These are phyloP conservation scores for Zygosaccharomyces bisporus DNA, from an alignment of 805 yeast genomes.

Conservation along the genomic window DNA sequence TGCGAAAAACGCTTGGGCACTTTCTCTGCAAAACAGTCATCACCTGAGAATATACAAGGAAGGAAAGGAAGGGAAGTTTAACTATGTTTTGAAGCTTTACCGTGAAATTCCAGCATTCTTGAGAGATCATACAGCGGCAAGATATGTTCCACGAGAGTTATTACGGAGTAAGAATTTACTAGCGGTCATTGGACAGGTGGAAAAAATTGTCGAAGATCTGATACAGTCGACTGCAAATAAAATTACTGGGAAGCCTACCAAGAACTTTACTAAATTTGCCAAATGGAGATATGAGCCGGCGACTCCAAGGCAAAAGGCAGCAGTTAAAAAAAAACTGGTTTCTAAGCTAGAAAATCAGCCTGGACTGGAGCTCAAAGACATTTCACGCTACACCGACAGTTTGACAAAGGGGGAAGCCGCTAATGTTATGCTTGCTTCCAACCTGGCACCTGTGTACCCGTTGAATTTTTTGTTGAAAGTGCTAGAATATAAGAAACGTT, in stretches of 20 bases:
- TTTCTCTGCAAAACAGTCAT: conserved; percentile 22
- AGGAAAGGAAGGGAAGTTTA: conserved; percentile 15
- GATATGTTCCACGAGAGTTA: conserved; percentile 16
- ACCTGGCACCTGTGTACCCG: conserved; percentile 33
- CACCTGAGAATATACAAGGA: conserved; percentile 30
- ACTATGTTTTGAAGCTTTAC: conserved; percentile 19
- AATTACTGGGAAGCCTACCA: conserved; percentile 2
- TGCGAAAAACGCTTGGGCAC: conserved; percentile 33
- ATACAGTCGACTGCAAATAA: conserved; percentile 10
- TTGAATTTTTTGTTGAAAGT: conserved; percentile 21
- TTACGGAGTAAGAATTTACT: conserved; percentile 13
- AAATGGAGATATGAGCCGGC: conserved; percentile 35
- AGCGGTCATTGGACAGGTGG: conserved; percentile 23
- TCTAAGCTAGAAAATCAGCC: conserved; percentile 10
- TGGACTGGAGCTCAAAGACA: conserved; percentile 7
- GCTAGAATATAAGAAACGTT: conserved; percentile 14
- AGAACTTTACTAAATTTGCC: conserved; percentile 28
- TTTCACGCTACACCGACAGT: conserved; percentile 9
- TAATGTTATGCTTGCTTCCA: conserved; percentile 27
- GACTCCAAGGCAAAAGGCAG: conserved; percentile 27
- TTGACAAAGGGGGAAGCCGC: conserved; percentile 32
- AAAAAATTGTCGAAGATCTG: conserved; percentile 23
- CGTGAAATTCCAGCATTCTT: conserved; percentile 21
- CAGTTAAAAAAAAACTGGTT: conserved; percentile 15
- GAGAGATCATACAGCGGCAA: conserved; percentile 14